A percentile compares a stretch with the other conserved stretches of the same genome.
phyloP scores from a whole-genome alignment of 2,329 filamentous ascomycete genomes.

The Talaromyces sp. region DNA sequence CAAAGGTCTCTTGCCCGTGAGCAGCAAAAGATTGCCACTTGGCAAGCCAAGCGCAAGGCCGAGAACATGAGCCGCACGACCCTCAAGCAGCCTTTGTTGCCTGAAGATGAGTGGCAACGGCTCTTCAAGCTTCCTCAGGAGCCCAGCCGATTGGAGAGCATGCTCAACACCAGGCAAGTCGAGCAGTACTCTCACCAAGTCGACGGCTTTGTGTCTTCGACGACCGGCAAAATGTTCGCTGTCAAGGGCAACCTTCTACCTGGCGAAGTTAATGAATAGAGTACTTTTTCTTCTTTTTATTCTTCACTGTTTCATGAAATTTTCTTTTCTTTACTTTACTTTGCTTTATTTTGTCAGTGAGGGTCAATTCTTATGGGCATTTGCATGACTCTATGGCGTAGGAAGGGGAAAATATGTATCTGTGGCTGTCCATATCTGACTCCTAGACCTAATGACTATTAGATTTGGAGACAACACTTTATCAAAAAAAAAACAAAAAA shows the following conservation, averaged over 20 bases:
- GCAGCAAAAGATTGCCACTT: slow-evolving; percentile 92
- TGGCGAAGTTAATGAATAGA: slow-evolving; percentile 43
- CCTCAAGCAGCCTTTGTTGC: slow-evolving; percentile 82
- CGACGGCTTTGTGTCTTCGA: slow-evolving; percentile 87
- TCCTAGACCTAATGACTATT: slow-evolving; percentile 4
- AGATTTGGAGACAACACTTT: not conserved
- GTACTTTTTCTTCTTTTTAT: slow-evolving; percentile 16
- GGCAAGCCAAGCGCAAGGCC: slow-evolving; percentile 94
- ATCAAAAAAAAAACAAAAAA: not conserved
- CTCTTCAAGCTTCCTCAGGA: slow-evolving; percentile 97
- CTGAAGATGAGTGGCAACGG: slow-evolving; percentile 97
- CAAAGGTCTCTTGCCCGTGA: slow-evolving; percentile 89
- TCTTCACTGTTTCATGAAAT: slow-evolving; percentile 19
- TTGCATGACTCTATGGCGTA: slow-evolving; percentile 41
- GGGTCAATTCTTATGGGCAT: slow-evolving; percentile 18
- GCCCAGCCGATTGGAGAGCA: slow-evolving; percentile 85
- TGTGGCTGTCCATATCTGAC: slow-evolving; percentile 12
- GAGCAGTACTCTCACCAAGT: slow-evolving; percentile 98
- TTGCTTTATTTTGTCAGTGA: slow-evolving; percentile 9
- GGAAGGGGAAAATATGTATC: slow-evolving; percentile 32
- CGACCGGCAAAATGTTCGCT: slow-evolving; percentile 97
- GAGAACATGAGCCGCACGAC: slow-evolving; percentile 83
- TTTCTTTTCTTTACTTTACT: slow-evolving; percentile 19
- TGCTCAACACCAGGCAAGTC: slow-evolving; percentile 92
- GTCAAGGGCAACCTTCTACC: slow-evolving; percentile 68